Evolutionary conservation across 208 protist genomes (phyloP), one percentile per base, ranked within the genome.

Genomic region (Crithidia thermophila): DNA sequence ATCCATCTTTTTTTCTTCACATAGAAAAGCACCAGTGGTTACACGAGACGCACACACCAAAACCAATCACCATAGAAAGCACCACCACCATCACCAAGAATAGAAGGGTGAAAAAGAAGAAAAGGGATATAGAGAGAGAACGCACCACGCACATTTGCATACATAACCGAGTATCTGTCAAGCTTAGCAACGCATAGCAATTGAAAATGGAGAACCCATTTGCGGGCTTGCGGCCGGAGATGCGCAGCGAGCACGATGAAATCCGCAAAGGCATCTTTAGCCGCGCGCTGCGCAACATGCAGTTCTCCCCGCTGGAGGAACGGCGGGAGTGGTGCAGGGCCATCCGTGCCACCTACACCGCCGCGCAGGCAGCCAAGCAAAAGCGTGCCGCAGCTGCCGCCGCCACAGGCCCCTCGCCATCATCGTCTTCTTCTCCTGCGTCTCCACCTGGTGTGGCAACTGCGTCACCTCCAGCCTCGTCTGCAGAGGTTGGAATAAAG

Each of bases 201-300:
- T n/a, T n/a, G n/a, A n/a, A n/a, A n/a, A 59, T 66, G 57, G 69
- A 74, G n/a, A 93, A 95, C 49, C 85, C 87, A 2, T 92, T 90
- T 52, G 85, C 78, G 18, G 72, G 60, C n/a, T 49, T 92, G 21
- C 77, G 74, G 18, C 87, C 84, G 3, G 69, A 73, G 20, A 46
- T 84, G 23, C 82, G 90, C 34, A 95, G 85, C 66, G 80, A 95
- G 63, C 85, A 95, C 63, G 90, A 95, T 57, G 85, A 94, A 27
- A 95, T 95, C 45, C 87, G 90, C 14, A 91, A 91, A 75, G 87
- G 90, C 18, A 85, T 95, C 59, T 95, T 95, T 67, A 85, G 82
- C 64, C 65, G 66, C 11, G 80, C 77, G 0, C 66, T 94, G 64
- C 81, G 86, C 14, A 76, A 82, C 31, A 57, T 92, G 34, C 65